phyloP scores from a whole-genome alignment of 163 green algal species.

The Scenedesmus sp. region DNA sequence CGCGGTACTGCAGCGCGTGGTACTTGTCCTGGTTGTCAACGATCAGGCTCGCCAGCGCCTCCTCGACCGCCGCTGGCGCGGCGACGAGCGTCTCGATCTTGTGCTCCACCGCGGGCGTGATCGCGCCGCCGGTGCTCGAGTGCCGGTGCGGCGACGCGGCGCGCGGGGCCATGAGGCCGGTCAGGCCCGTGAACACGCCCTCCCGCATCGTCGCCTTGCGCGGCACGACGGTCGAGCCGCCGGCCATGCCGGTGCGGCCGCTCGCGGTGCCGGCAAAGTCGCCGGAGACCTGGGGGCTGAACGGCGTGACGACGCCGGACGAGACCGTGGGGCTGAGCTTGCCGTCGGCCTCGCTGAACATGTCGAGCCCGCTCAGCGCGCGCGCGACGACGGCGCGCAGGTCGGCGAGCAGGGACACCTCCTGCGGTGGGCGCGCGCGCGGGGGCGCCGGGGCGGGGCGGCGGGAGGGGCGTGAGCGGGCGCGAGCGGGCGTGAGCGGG shows the following conservation, averaged over 20 bases:
- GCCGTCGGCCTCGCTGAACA: conserved; percentile 69
- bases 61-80: conserved; percentile 89
- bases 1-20: conserved; percentile 61
- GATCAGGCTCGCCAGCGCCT: conserved; percentile 85
- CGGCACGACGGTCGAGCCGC: conserved; percentile 26
- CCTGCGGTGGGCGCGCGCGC: conserved; percentile 66
- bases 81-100: conserved; percentile 80
- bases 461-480: neutral
- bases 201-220: conserved; percentile 47
- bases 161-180: conserved; percentile 18
- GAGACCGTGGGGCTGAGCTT: conserved; percentile 34
- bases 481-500: neutral
- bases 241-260: neutral
- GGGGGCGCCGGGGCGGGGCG: neutral
- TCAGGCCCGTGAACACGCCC: conserved; percentile 44
- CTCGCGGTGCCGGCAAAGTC: neutral
- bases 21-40: conserved; percentile 62
- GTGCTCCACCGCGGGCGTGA: conserved; percentile 58
- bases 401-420: conserved; percentile 89
- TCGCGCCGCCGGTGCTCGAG: conserved; percentile 40
- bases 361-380: conserved; percentile 86
- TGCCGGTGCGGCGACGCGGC: conserved; percentile 14
- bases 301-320: conserved; percentile 23
- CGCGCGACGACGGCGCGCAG: conserved; percentile 83
- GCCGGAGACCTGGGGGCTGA: conserved; percentile 9